Evolutionary conservation across 2,329 filamentous ascomycete species (phyloP).

Genomic region (Aspergillus felis): DNA sequence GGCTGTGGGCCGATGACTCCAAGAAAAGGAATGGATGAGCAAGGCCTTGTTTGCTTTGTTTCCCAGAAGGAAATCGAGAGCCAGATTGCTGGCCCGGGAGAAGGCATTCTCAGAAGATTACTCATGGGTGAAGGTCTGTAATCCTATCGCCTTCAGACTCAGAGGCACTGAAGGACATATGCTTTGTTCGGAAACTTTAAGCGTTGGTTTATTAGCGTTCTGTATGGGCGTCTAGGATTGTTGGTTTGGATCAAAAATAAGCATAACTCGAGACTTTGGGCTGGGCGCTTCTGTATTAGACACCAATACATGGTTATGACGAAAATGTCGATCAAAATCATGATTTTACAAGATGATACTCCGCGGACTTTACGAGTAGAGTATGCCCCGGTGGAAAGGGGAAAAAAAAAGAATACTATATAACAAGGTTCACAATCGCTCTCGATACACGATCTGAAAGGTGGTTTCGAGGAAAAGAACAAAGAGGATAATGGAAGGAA

Average conservation of each 20-base stretch:
- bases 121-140: slow-evolving; percentile 36
- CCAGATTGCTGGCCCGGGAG: slow-evolving; percentile 58
- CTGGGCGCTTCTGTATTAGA: slow-evolving; percentile 2
- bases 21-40: slow-evolving; percentile 63
- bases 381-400: neutral
- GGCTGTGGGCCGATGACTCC: slow-evolving; percentile 53
- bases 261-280: slow-evolving; percentile 4
- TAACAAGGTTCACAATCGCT: slow-evolving; percentile 8
- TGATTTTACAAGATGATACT: neutral
- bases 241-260: slow-evolving; percentile 1
- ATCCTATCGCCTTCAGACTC: slow-evolving; percentile 3
- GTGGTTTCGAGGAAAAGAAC: neutral
- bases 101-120: slow-evolving; percentile 42
- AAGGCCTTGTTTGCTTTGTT: slow-evolving; percentile 72
- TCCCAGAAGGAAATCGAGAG: slow-evolving; percentile 74
- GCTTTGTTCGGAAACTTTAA: neutral
- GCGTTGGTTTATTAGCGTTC: neutral
- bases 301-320: slow-evolving; percentile 6
- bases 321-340: neutral
- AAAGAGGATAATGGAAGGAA: neutral
- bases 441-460: neutral
- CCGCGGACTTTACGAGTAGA: slow-evolving; percentile 1
- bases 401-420: slow-evolving; percentile 7
- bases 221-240: neutral
- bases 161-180: neutral